Conservation (phyloP, 257 asterid genomes). For the Nicotiana undulata region DNA sequence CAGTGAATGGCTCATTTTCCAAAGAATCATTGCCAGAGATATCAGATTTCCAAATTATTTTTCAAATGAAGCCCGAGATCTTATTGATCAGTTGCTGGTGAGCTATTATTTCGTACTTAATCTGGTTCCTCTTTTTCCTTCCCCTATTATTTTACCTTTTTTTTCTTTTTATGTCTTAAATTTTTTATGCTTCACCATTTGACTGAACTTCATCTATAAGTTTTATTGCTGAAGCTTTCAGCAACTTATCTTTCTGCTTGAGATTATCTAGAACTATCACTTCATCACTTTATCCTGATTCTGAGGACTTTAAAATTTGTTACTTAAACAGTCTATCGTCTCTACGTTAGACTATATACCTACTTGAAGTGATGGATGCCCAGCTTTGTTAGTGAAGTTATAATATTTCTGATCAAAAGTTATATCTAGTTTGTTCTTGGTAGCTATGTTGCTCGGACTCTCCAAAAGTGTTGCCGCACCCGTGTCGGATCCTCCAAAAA, state of each 20-base stretch:
- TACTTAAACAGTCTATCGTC: background rate
- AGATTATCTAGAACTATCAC: background rate
- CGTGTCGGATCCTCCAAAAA: too few species aligned
- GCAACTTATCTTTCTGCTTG: background rate
- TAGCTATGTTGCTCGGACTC: too few species aligned
- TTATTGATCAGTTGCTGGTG: slow-evolving; percentile 87
- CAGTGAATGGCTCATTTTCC: slow-evolving; percentile 99
- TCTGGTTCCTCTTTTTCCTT: background rate
- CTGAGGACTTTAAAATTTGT: background rate
- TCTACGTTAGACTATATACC: background rate
- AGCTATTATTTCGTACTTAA: slow-evolving; percentile 13
- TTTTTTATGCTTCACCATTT: background rate
- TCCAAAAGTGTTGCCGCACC: too few species aligned
- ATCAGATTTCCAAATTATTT: slow-evolving; percentile 78
- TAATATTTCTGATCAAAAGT: background rate
- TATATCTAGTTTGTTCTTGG: background rate
- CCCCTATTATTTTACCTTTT: background rate
- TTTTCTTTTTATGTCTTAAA: background rate
- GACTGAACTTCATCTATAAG: background rate
- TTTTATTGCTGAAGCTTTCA: background rate
- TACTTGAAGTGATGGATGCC: background rate
- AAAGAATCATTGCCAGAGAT: slow-evolving; percentile 90
- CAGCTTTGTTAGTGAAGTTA: background rate
- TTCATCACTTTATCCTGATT: background rate
- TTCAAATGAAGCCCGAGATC: slow-evolving; percentile 82